These are phyloP conservation scores for Apiosordaria backusii DNA, from an alignment of 495 filamentous ascomycete species.

Conservation along the genomic window DNA sequence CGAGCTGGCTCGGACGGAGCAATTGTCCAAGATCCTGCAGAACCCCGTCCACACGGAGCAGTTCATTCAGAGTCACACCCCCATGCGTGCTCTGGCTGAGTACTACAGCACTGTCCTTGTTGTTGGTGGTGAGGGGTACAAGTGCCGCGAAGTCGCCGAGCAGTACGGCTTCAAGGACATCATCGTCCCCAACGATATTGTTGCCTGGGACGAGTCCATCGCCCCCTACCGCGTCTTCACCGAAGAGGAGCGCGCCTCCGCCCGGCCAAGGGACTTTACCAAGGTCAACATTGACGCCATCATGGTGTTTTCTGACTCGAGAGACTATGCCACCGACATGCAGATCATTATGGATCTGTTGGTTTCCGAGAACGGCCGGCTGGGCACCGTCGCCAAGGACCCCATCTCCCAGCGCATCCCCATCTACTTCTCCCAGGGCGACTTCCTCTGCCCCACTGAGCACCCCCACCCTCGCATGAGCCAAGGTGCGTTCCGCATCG, in stretches of 20 bases:
- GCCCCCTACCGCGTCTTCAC: slow-evolving; percentile 63
- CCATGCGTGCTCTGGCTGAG: slow-evolving; percentile 62
- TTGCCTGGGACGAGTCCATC: slow-evolving; percentile 58
- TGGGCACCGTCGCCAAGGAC: slow-evolving; percentile 62
- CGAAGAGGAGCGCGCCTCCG: slow-evolving; percentile 54
- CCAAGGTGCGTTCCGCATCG: slow-evolving; percentile 72
- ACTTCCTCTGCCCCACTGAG: slow-evolving; percentile 73
- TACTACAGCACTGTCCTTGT: slow-evolving; percentile 65
- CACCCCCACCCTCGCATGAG: slow-evolving; percentile 70
- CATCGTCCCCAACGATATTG: slow-evolving; percentile 63
- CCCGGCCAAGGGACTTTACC: slow-evolving; percentile 59
- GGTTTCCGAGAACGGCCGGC: slow-evolving; percentile 66
- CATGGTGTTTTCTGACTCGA: slow-evolving; percentile 76
- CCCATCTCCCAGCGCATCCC: slow-evolving; percentile 66
- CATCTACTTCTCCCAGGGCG: slow-evolving; percentile 72
- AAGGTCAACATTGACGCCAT: slow-evolving; percentile 76
- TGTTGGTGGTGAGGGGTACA: slow-evolving; percentile 63
- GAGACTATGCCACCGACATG: slow-evolving; percentile 79
- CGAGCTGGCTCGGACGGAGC: slow-evolving; percentile 53
- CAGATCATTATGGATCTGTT: slow-evolving; percentile 83
- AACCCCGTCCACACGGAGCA: slow-evolving; percentile 59
- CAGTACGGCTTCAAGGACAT: slow-evolving; percentile 64
- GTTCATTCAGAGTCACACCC: slow-evolving; percentile 66
- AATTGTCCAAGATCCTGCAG: slow-evolving; percentile 56
- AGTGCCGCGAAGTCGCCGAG: slow-evolving; percentile 63